Evolutionary conservation across 2,329 filamentous ascomycete genomes (phyloP).

Genomic region (Daldinia sp.): DNA sequence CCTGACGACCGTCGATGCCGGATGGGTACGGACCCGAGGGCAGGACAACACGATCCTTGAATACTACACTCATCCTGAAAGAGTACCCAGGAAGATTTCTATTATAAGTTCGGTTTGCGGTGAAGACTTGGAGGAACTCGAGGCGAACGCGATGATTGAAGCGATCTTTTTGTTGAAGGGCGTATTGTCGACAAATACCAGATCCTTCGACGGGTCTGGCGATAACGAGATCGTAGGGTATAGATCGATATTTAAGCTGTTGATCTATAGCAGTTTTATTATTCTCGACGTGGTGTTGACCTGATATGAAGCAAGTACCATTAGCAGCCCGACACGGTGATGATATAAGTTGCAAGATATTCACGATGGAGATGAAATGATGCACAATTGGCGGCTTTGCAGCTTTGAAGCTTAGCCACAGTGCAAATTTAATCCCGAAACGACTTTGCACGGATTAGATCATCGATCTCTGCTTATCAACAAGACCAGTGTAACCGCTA

Average conservation of each 20-base stretch:
- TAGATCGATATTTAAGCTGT: conserved; percentile 25
- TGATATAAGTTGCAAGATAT: neutral
- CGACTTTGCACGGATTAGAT: neutral
- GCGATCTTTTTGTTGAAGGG: conserved; percentile 35
- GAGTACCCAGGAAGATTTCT: conserved; percentile 34
- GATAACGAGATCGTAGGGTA: conserved; percentile 30
- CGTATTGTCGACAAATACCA: conserved; percentile 39
- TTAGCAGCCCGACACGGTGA: conserved; percentile 36
- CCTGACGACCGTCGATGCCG: conserved; percentile 47
- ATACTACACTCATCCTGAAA: conserved; percentile 60
- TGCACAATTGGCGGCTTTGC: neutral
- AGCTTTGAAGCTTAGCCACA: conserved; percentile 18
- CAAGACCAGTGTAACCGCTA: neutral
- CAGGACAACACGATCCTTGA: conserved; percentile 59
- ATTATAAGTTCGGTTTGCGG: conserved; percentile 38
- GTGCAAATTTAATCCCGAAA: neutral
- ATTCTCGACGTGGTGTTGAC: conserved; percentile 33
- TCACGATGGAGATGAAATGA: conserved; percentile 19
- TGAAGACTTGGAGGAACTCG: conserved; percentile 53
- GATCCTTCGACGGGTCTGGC: conserved; percentile 13
- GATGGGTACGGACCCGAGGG: conserved; percentile 58
- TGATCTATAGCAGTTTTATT: conserved; percentile 31
- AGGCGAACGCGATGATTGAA: conserved; percentile 50
- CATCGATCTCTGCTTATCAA: neutral
- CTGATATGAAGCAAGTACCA: conserved; percentile 15